phyloP scores from a whole-genome alignment of 345 rosid species.

The Firmiana major region DNA sequence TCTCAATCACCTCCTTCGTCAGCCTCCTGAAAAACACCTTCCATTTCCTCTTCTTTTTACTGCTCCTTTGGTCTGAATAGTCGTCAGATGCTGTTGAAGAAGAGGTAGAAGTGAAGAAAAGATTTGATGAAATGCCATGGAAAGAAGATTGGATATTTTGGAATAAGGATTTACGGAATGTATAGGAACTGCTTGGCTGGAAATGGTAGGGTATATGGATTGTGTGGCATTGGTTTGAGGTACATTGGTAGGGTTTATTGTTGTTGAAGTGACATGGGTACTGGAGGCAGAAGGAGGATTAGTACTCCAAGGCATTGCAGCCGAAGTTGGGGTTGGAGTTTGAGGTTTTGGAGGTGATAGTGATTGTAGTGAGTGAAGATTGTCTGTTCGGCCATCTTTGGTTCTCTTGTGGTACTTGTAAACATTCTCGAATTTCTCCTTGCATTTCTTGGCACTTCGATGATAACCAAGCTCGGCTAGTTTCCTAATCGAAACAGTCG shows the following conservation, averaged over 20 bases:
- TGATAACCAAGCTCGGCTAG: slow-evolving; percentile 48
- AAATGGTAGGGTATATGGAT: slow-evolving; percentile 25
- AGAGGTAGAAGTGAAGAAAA: slow-evolving; percentile 55
- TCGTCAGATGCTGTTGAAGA: slow-evolving; percentile 69
- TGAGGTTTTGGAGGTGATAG: slow-evolving; percentile 29
- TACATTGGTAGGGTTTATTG: slow-evolving; percentile 11
- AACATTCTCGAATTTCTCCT: slow-evolving; percentile 56
- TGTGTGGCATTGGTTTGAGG: slow-evolving; percentile 12
- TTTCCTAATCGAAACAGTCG: slow-evolving; percentile 36
- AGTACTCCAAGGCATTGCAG: slow-evolving; percentile 4
- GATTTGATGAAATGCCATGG: slow-evolving; percentile 30
- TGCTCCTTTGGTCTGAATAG: slow-evolving; percentile 27
- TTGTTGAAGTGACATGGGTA: slow-evolving; percentile 16
- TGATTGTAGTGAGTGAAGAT: slow-evolving; percentile 9
- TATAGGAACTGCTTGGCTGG: background rate
- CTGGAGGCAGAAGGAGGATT: background rate
- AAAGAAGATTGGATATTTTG: slow-evolving; percentile 13
- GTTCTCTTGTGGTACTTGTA: slow-evolving; percentile 57
- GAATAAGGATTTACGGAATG: slow-evolving; percentile 13
- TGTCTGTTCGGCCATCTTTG: slow-evolving; percentile 45
- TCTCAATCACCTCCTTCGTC: slow-evolving; percentile 38
- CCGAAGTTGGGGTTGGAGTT: slow-evolving; percentile 19
- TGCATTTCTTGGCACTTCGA: slow-evolving; percentile 55
- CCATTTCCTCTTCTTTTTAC: slow-evolving; percentile 61
- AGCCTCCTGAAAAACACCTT: slow-evolving; percentile 53